A percentile compares a stretch with the other conserved stretches of the same genome.
phyloP scores from a whole-genome alignment of 2,329 filamentous ascomycete genomes.

The Trichoderma lentiforme region DNA sequence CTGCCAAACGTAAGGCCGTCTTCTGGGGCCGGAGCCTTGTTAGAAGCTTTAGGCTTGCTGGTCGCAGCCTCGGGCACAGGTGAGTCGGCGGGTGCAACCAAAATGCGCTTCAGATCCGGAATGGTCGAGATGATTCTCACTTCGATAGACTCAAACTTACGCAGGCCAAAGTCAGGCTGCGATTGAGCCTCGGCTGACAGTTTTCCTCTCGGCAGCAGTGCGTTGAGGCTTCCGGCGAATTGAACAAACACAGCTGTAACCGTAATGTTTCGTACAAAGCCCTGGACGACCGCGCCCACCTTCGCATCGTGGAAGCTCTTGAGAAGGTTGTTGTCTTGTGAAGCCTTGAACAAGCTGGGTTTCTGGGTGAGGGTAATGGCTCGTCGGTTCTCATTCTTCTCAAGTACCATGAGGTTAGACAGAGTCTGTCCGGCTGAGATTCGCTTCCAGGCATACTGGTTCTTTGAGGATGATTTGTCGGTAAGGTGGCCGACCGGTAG shows the following conservation, averaged over 20 bases:
- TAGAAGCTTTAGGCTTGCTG: constrained; percentile 33
- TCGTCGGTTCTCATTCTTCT: constrained; percentile 75
- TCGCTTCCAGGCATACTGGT: constrained; percentile 70
- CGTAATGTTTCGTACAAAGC: constrained; percentile 84
- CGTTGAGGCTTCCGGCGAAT: constrained; percentile 74
- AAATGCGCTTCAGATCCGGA: constrained; percentile 64
- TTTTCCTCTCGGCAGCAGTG: constrained; percentile 75
- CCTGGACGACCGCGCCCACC: constrained; percentile 65
- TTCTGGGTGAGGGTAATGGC: constrained; percentile 79
- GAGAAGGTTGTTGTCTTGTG: constrained; percentile 69
- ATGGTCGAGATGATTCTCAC: constrained; percentile 73
- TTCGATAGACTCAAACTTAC: constrained; percentile 70
- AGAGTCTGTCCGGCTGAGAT: constrained; percentile 82
- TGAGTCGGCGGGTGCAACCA: constrained; percentile 47
- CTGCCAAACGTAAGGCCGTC: constrained; percentile 73
- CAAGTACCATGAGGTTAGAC: constrained; percentile 77
- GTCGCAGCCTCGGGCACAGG: constrained; percentile 43
- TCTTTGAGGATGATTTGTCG: constrained; percentile 80
- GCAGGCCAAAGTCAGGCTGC: constrained; percentile 73
- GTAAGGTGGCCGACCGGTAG: constrained; percentile 76
- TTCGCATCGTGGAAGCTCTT: constrained; percentile 67
- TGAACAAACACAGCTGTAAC: constrained; percentile 81
- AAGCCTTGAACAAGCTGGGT: constrained; percentile 73
- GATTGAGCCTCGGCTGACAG: constrained; percentile 66
- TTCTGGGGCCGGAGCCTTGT: constrained; percentile 41